Evolutionary conservation across 805 yeast genomes (phyloP), one percentile per base, ranked within the genome.

Genomic region (Isabelozyma gotoi): DNA sequence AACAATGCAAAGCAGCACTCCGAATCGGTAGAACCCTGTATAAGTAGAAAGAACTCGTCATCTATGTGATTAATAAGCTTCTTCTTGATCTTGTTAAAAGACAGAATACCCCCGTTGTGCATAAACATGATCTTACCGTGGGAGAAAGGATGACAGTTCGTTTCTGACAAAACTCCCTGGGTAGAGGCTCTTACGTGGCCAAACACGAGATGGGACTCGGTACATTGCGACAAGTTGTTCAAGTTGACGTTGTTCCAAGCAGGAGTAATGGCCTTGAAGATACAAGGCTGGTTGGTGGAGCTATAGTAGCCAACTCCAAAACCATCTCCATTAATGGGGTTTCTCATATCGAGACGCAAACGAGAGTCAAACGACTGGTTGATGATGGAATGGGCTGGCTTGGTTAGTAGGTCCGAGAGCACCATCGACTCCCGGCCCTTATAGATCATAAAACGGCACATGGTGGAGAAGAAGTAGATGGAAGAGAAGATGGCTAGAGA

Each of bases 271-370:
- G 98, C 98, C 53, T 89, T 84, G 70, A 88, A 94, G 2, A 90
- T 77, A 64, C 98, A 94, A 19, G 99, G 98, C 2, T 89, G 87
- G 35, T 81, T 79, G 34, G 53, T 55, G 10, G 62, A 49, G 7
- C 69, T 56, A 42, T 94, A 94, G 67, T 94, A 94, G 0, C 98
- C 98, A 17, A 94, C 92, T 2, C 99, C 99, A 63, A 94, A 94
- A 0, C 99, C 99, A 64, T 94, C 99, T 34, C 99, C 99, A 62
- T 94, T 94, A 53, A 94, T 88, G 2, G 99, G 98, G 41, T 96
- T 80, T 51, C 95, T 71, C 67, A 82, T 84, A 58, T 94, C 98
- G 14, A 94, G 73, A 43, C 99, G 74, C 33, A 94, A 73, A 39
- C 99, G 68, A 33, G 94, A 83, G 61, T 94, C 99, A 58, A 87